A percentile compares a stretch with the other conserved stretches of the same genome.
phyloP scores from a whole-genome alignment of 768 basidiomycete species.

The Albatrellus ellisii region DNA sequence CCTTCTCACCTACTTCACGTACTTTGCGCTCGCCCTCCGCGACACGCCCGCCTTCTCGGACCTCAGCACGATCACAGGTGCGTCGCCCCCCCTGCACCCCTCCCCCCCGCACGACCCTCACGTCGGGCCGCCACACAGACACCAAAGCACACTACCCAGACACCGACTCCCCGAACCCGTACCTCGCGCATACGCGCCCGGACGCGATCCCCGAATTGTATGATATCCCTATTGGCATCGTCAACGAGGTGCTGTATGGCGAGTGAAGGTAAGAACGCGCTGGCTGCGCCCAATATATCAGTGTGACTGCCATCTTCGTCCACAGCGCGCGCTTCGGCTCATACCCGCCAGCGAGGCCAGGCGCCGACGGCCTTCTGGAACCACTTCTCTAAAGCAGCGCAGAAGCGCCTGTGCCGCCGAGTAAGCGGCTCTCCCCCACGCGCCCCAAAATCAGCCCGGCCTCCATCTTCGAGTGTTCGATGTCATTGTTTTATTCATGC shows the following conservation, averaged over 20 bases:
- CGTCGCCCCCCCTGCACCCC: constrained; percentile 11
- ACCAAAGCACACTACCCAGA: constrained; percentile 38
- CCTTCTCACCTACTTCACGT: constrained; percentile 64
- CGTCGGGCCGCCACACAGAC: constrained; percentile 28
- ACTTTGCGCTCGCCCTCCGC: constrained; percentile 62
- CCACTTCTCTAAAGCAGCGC: no score
- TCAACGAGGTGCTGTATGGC: constrained; percentile 59
- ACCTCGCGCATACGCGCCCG: constrained; percentile 32
- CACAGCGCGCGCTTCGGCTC: no score
- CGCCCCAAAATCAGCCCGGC: no score
- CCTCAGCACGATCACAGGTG: constrained; percentile 56
- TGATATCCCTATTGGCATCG: constrained; percentile 72
- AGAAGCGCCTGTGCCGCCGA: no score
- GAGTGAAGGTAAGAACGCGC: no score
- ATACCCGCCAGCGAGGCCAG: no score
- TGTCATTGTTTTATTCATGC: no score
- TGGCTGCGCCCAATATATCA: no score
- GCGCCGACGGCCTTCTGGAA: no score
- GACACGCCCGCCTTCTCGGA: constrained; percentile 61
- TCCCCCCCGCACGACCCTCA: background rate
- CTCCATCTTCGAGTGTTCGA: no score
- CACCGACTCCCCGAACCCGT: constrained; percentile 25
- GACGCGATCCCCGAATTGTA: constrained; percentile 51
- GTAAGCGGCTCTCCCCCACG: no score
- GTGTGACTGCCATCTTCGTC: no score